These are phyloP conservation scores for Volvox carteri DNA, from an alignment of 163 green algal species.

Conservation along the genomic window DNA sequence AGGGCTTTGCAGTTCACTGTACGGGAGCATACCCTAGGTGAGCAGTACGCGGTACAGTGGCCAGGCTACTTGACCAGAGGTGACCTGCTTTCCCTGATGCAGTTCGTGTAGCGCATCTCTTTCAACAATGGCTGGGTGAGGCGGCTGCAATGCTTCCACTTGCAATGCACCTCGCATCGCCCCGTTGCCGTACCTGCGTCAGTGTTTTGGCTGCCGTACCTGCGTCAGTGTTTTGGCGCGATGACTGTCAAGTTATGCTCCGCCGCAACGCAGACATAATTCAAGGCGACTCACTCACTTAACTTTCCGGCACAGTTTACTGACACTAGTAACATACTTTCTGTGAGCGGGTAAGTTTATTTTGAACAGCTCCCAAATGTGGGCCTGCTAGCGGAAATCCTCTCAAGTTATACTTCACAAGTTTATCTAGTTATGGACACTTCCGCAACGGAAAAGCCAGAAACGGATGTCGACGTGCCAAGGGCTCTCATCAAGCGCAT, in stretches of 20 bases:
- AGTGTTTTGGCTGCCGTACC: neutral
- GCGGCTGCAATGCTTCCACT: too few relatives aligned
- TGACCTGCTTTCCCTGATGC: too few relatives aligned
- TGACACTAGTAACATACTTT: neutral
- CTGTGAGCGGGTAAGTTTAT: neutral
- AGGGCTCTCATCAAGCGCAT: constrained; percentile 86
- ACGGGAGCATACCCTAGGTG: too few relatives aligned
- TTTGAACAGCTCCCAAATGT: neutral
- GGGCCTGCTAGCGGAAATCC: neutral
- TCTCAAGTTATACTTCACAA: neutral
- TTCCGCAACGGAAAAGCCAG: constrained; percentile 5
- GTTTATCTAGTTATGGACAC: neutral
- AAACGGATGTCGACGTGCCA: constrained; percentile 79
- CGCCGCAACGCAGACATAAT: too few relatives aligned
- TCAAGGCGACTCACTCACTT: neutral
- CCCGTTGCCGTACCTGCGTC: neutral
- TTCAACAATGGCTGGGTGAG: too few relatives aligned
- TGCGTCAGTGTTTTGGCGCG: neutral
- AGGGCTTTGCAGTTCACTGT: too few relatives aligned
- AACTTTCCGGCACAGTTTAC: neutral
- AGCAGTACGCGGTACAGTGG: too few relatives aligned
- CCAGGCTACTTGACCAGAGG: too few relatives aligned
- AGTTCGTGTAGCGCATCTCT: too few relatives aligned
- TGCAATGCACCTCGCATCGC: too few relatives aligned
- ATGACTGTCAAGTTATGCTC: neutral